Conservation (phyloP, 371 early-diverging fungal genomes). For the Mucor mucedo region DNA sequence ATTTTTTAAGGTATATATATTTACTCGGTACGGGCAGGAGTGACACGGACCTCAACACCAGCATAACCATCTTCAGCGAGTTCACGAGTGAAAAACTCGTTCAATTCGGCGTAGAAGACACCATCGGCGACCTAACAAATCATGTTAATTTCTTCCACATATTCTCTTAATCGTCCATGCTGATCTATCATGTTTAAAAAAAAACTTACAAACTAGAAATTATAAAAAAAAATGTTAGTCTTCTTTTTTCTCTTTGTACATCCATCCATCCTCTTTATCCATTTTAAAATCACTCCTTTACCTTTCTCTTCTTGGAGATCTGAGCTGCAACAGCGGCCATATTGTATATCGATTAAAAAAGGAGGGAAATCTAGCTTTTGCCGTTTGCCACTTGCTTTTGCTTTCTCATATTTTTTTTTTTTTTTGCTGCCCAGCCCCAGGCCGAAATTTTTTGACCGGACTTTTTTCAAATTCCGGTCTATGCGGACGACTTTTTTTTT, state of each 20-base stretch:
- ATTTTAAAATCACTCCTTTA: slow-evolving; percentile 30
- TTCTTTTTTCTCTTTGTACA: slow-evolving; percentile 15
- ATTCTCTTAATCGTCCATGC: not conserved
- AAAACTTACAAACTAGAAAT: slow-evolving; percentile 56
- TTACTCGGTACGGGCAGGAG: slow-evolving; percentile 96
- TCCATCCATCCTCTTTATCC: slow-evolving; percentile 31
- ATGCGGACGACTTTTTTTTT: too few species aligned
- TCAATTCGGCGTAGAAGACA: slow-evolving; percentile 99
- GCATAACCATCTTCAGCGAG: slow-evolving; percentile 92
- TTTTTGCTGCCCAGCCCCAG: not conserved
- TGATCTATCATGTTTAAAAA: not conserved
- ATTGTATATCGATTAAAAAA: slow-evolving; percentile 37
- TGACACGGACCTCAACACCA: slow-evolving; percentile 98
- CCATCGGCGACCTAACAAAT: slow-evolving; percentile 91
- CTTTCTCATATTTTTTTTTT: not conserved
- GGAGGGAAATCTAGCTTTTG: slow-evolving; percentile 30
- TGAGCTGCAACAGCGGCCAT: slow-evolving; percentile 57
- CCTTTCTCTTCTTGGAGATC: slow-evolving; percentile 83
- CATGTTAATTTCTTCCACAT: not conserved
- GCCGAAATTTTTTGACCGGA: not conserved
- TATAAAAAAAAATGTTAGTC: slow-evolving; percentile 6
- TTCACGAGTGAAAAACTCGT: slow-evolving; percentile 98
- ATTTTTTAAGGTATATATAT: slow-evolving; percentile 3
- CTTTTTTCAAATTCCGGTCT: not conserved
- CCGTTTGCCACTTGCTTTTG: slow-evolving; percentile 13